phyloP scores from a whole-genome alignment of 1,139 yeast species.

The Lodderomyces margitis region DNA sequence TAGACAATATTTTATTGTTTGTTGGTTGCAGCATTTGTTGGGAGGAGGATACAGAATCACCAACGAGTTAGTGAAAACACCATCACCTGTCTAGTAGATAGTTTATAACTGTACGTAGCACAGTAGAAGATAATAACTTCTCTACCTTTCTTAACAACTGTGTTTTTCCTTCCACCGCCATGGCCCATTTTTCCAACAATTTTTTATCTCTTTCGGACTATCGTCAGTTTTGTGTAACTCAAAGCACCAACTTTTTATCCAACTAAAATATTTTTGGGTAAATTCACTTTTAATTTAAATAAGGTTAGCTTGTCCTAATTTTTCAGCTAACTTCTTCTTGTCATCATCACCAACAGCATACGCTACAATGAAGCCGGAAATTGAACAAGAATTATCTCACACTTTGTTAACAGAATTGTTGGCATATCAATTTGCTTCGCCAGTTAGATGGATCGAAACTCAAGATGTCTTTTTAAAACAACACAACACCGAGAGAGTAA shows the following conservation, averaged over 20 bases:
- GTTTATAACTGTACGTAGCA: no score
- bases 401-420: conserved; percentile 88
- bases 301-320: not conserved
- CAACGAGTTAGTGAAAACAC: not conserved
- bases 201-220: not conserved
- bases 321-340: not conserved
- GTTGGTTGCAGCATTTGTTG: conserved; percentile 2
- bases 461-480: conserved; percentile 96
- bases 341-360: not conserved
- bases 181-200: not conserved
- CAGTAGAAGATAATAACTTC: no score
- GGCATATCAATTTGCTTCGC: conserved; percentile 98
- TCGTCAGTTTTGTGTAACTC: not conserved
- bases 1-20: not conserved
- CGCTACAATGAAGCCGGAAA: conserved; percentile 83
- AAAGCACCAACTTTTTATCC: not conserved
- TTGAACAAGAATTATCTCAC: conserved; percentile 96
- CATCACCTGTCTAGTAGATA: no score
- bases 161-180: not conserved
- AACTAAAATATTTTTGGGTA: conserved; percentile 3
- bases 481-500: conserved; percentile 93
- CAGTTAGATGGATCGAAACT: conserved; percentile 99
- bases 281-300: not conserved
- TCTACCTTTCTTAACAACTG: no score
- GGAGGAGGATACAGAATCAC: not conserved